Evolutionary conservation across 495 filamentous ascomycete genomes (phyloP).

Genomic region (Filosporella fistucella): DNA sequence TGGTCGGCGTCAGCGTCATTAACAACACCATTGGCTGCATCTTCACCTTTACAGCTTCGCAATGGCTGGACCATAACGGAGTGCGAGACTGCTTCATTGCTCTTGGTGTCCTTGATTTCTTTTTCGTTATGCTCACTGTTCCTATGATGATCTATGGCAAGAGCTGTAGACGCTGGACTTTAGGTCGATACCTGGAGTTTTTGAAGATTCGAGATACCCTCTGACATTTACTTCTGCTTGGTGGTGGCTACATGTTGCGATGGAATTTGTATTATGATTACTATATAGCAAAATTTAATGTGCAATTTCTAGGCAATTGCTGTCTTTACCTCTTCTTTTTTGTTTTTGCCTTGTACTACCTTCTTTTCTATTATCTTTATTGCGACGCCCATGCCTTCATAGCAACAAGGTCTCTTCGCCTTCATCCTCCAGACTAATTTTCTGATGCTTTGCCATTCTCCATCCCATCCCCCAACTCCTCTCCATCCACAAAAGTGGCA

Average conservation of each 20-base stretch:
- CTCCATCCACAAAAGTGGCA: neutral
- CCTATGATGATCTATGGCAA: conserved; percentile 11
- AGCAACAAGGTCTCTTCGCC: too few relatives aligned
- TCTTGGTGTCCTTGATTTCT: conserved; percentile 4
- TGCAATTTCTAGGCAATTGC: too few relatives aligned
- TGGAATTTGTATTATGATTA: too few relatives aligned
- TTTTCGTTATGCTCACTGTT: conserved; percentile 4
- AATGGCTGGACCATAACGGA: neutral
- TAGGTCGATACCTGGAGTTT: conserved; percentile 4
- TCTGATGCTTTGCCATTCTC: too few relatives aligned
- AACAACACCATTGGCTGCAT: conserved; percentile 5
- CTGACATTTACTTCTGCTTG: neutral
- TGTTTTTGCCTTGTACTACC: too few relatives aligned
- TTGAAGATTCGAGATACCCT: conserved; percentile 5
- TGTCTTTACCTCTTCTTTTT: too few relatives aligned
- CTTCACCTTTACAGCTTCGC: conserved; percentile 3
- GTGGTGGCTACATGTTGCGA: too few relatives aligned
- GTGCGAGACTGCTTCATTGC: conserved; percentile 3
- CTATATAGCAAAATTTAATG: too few relatives aligned
- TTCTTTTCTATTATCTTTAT: too few relatives aligned
- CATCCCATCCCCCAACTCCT: neutral
- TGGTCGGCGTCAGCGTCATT: conserved; percentile 5
- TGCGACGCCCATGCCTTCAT: too few relatives aligned
- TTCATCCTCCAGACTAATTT: too few relatives aligned
- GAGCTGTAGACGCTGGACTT: conserved; percentile 2